These are phyloP conservation scores for Suhomyces guaymorum DNA, from an alignment of 1,139 yeast species.

Conservation along the genomic window DNA sequence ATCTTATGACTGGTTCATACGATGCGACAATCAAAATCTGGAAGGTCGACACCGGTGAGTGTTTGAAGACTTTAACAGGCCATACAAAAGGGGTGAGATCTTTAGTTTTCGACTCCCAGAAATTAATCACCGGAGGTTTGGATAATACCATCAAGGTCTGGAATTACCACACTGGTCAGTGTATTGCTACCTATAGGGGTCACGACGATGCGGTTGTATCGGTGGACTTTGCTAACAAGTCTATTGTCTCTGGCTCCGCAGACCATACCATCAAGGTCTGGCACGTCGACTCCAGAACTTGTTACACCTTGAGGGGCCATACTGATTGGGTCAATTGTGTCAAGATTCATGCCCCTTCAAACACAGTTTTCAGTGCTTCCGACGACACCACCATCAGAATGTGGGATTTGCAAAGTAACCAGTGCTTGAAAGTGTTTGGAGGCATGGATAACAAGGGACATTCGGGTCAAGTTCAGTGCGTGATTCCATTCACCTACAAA, in stretches of 20 bases:
- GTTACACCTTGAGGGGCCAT: constrained; percentile 91
- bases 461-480: constrained; percentile 88
- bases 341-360: constrained; percentile 76
- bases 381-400: constrained; percentile 90
- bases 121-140: constrained; percentile 87
- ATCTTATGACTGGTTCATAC: constrained; percentile 86
- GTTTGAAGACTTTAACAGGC: constrained; percentile 75
- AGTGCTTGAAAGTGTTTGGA: constrained; percentile 76
- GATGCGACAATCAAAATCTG: constrained; percentile 88
- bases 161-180: constrained; percentile 93
- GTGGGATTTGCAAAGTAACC: constrained; percentile 88
- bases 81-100: constrained; percentile 86
- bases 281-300: constrained; percentile 92
- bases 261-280: constrained; percentile 91
- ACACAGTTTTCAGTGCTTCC: constrained; percentile 80
- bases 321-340: constrained; percentile 91
- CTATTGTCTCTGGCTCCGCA: constrained; percentile 91
- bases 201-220: constrained; percentile 85
- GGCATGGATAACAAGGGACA: constrained; percentile 70
- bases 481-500: constrained; percentile 74
- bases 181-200: constrained; percentile 90
- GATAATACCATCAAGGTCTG: constrained; percentile 92
- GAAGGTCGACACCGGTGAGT: constrained; percentile 79
- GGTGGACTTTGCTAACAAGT: constrained; percentile 75
- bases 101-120: constrained; percentile 80